A percentile compares a stretch with the other conserved stretches of the same genome.
Evolutionary conservation across 352 stramenopile genomes (phyloP).

Genomic region (Blastocystis sp.): DNA sequence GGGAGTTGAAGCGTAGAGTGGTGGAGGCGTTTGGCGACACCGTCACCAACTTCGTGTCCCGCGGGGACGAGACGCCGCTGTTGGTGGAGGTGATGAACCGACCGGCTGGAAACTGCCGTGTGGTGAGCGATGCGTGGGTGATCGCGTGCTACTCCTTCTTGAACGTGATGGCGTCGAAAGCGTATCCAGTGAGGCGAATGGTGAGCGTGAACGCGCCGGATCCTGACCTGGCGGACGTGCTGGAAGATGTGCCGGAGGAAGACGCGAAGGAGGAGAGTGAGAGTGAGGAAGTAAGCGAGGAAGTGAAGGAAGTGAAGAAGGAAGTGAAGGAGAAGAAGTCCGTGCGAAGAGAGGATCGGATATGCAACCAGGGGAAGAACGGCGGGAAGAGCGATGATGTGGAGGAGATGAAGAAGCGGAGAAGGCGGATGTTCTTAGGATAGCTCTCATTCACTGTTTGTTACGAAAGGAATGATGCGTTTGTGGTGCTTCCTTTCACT

Average conservation of each 20-base stretch:
- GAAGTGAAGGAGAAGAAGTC: neutral
- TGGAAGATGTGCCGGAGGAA: neutral
- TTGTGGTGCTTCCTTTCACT: neutral
- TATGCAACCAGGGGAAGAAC: neutral
- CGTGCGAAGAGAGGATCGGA: neutral
- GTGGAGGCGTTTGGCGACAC: no score
- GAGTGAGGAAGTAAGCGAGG: neutral
- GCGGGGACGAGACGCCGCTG: constrained; percentile 6
- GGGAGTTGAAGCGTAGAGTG: constrained; percentile 15
- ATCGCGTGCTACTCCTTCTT: constrained; percentile 24
- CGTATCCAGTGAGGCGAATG: neutral
- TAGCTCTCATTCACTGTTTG: neutral
- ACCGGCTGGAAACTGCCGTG: neutral
- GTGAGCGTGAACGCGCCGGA: neutral
- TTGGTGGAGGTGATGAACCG: neutral
- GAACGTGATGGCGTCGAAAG: constrained; percentile 24
- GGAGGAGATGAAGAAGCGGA: neutral
- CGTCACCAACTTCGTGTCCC: constrained; percentile 39
- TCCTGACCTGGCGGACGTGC: constrained; percentile 51
- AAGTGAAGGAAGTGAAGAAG: neutral
- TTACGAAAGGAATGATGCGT: neutral
- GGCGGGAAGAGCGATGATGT: neutral
- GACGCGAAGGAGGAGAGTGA: neutral
- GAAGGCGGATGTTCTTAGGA: neutral
- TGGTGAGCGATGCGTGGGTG: constrained; percentile 53